Base-by-base conservation (phyloP, 148 eudicot species). In the Amaranthus hypochondriacus region DNA sequence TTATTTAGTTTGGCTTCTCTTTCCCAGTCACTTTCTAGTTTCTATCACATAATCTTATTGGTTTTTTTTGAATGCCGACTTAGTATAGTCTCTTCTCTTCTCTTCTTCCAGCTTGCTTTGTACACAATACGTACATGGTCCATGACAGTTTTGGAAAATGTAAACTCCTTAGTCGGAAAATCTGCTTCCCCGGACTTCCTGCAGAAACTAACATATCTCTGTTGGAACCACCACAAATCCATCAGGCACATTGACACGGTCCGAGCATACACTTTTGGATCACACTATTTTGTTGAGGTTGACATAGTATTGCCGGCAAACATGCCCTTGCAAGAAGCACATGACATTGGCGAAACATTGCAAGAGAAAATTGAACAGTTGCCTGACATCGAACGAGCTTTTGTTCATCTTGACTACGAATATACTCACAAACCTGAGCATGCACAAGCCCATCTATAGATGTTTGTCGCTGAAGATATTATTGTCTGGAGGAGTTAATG, bases 41-140 rank as follows among this genome's bases (percentile, higher is more conserved):
- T 28, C 39, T 28, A 2, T 28, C 39, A 28, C 39, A 28, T 28
- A 28, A 28, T 28, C 39, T 28, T 28, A 28, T 28, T 55, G 46
- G 48, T 46, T 11, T 3, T 70, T 10, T 52, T 52, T 12, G 9
- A 8, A 47, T 69, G 61, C 56, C 62, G 47, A 74, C 56, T 14
- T 9, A 1, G 18, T 18, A 18, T 18, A 18, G 18, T 18, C n/a
- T 28, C 14, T 2, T 77, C 44, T 51, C 62, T 58, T 51, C 62
- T 58, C 57, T 50, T 52, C 28, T 66, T 72, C 76, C 90, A 91
- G 97, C 84, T 95, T 47, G 98, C 98, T 3, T 52, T 95, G 65
- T 95, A 92, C 87, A 95, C 98, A 15, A 95, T 95, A 44, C 89
- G 92, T 3, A 95, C 97, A 42, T 95, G 98, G 98, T 92, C 98